A percentile compares a stretch with the other conserved stretches of the same genome.
Evolutionary conservation across 805 yeast species (phyloP).

Genomic region (Yarrowia osloensis): DNA sequence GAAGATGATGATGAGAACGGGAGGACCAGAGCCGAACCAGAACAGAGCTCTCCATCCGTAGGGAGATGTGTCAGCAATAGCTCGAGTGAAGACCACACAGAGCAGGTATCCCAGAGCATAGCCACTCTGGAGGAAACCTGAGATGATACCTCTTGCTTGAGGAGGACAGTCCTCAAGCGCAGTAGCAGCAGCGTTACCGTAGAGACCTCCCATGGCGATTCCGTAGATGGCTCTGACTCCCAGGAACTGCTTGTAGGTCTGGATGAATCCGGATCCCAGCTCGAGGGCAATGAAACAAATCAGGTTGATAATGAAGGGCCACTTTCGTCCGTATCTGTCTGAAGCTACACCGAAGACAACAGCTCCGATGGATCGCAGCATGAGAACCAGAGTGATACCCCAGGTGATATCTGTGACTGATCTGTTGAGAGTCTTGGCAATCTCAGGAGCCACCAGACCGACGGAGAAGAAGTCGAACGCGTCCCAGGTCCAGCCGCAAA

Average conservation of each 20-base stretch:
- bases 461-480: constrained; percentile 71
- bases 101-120: constrained; percentile 70
- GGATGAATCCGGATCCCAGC: constrained; percentile 65
- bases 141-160: constrained; percentile 59
- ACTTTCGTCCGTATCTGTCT: constrained; percentile 65
- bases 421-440: constrained; percentile 53
- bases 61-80: constrained; percentile 50
- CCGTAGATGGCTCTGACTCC: constrained; percentile 69
- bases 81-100: constrained; percentile 64
- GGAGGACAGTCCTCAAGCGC: constrained; percentile 67
- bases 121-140: constrained; percentile 79
- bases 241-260: constrained; percentile 59
- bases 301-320: constrained; percentile 60
- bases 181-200: constrained; percentile 64
- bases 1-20: constrained; percentile 60
- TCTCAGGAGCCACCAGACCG: constrained; percentile 53
- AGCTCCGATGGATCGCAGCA: constrained; percentile 74
- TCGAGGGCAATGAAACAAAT: constrained; percentile 56
- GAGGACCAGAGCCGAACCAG: constrained; percentile 74
- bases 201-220: constrained; percentile 70
- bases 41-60: constrained; percentile 71
- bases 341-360: constrained; percentile 61
- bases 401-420: constrained; percentile 58
- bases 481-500: constrained; percentile 70
- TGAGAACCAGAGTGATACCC: constrained; percentile 72